Evolutionary conservation across 2,329 filamentous ascomycete species (phyloP).

Genomic region (Nothophaeocryptopus gaeumannii): DNA sequence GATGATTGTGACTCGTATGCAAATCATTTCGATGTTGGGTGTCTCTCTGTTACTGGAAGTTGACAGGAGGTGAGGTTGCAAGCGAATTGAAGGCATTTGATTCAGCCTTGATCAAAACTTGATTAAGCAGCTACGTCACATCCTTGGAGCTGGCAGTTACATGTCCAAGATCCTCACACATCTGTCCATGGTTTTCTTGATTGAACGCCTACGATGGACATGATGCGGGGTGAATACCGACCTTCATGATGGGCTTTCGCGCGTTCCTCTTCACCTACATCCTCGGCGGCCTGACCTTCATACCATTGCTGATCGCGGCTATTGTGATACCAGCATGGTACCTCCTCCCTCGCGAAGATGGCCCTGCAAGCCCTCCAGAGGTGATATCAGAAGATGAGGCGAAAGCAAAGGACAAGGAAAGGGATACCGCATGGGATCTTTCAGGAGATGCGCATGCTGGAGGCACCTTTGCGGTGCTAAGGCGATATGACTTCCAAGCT

Average conservation of each 20-base stretch:
- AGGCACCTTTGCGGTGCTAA: conserved; percentile 33
- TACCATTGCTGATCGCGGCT: conserved; percentile 66
- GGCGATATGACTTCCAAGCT: conserved; percentile 32
- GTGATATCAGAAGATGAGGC: conserved; percentile 10
- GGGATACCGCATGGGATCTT: conserved; percentile 7
- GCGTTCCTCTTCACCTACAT: conserved; percentile 73
- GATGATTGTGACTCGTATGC: too few relatives aligned
- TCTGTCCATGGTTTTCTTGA: background rate
- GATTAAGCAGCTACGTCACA: too few relatives aligned
- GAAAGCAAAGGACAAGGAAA: conserved; percentile 7
- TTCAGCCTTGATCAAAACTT: too few relatives aligned
- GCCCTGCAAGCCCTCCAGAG: background rate
- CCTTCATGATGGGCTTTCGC: conserved; percentile 38
- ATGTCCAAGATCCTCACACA: background rate
- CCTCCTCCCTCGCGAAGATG: conserved; percentile 46
- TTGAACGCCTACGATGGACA: too few relatives aligned
- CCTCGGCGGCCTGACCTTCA: conserved; percentile 81
- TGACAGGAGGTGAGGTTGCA: too few relatives aligned
- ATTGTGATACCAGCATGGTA: conserved; percentile 67
- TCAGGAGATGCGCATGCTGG: conserved; percentile 27
- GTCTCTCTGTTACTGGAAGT: too few relatives aligned
- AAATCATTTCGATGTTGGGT: too few relatives aligned
- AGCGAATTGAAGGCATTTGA: too few relatives aligned
- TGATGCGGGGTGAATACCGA: background rate
- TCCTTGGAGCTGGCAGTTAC: background rate